These are phyloP conservation scores for Murraya paniculata DNA, from an alignment of 345 rosid genomes.

Conservation along the genomic window DNA sequence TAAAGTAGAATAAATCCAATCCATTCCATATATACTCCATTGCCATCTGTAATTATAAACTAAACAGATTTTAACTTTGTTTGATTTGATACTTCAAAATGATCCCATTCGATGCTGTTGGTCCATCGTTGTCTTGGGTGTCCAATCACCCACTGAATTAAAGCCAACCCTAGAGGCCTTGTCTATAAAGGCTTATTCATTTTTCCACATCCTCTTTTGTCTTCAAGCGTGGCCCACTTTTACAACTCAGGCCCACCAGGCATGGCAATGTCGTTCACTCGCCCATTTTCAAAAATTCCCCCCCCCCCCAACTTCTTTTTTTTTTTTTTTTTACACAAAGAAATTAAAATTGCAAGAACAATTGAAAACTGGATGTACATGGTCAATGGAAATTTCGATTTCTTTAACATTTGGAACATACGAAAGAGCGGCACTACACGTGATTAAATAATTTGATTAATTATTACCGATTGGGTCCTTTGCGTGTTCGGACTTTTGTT, in stretches of 20 bases:
- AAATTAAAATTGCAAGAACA: background rate
- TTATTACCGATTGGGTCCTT: slow-evolving; percentile 21
- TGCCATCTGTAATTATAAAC: background rate
- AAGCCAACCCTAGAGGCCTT: background rate
- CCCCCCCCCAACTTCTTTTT: background rate
- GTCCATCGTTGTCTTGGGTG: background rate
- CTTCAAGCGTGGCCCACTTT: background rate
- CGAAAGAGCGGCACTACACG: background rate
- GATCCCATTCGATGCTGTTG: background rate
- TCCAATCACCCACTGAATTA: background rate
- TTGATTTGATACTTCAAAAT: background rate
- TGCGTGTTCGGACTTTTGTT: background rate
- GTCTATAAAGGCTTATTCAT: background rate
- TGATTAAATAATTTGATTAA: slow-evolving; percentile 12
- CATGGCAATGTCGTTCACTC: background rate
- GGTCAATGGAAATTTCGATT: background rate
- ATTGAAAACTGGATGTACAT: background rate
- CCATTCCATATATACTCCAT: too few relatives aligned
- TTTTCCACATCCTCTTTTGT: slow-evolving; percentile 2
- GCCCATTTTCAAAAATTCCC: background rate
- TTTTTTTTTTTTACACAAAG: background rate
- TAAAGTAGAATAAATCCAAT: too few relatives aligned
- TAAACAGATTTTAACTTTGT: background rate
- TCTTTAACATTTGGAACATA: background rate
- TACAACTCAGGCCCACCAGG: background rate